Percentiles rank a stretch among this genome's conserved stretches.
Evolutionary conservation across 2,329 filamentous ascomycete species (phyloP).

Genomic region (Cercospora sp.): DNA sequence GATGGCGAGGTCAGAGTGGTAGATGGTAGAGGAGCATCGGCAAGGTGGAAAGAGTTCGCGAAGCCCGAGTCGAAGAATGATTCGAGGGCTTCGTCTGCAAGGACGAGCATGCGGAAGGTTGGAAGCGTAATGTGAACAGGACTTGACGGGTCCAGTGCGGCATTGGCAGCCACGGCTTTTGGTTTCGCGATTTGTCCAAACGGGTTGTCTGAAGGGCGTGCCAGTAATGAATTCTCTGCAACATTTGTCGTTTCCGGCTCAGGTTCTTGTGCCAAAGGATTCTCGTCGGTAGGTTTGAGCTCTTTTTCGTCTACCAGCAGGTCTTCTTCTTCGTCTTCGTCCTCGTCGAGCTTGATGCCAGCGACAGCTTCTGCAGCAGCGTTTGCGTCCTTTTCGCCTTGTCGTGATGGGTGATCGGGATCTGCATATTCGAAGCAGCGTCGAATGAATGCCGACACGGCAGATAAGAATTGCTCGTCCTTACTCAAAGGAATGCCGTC

Average conservation of each 20-base stretch:
- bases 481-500: slow-evolving; percentile 49
- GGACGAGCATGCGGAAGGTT: slow-evolving; percentile 97
- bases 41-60: slow-evolving; percentile 86
- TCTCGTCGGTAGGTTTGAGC: slow-evolving; percentile 28
- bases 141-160: slow-evolving; percentile 86
- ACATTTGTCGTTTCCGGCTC: slow-evolving; percentile 9
- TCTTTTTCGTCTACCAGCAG: slow-evolving; percentile 55
- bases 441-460: slow-evolving; percentile 92
- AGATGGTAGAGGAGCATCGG: slow-evolving; percentile 60
- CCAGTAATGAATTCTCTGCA: slow-evolving; percentile 31
- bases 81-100: slow-evolving; percentile 92
- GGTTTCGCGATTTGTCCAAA: slow-evolving; percentile 46
- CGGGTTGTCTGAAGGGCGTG: slow-evolving; percentile 35
- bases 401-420: slow-evolving; percentile 61
- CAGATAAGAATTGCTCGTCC: slow-evolving; percentile 87
- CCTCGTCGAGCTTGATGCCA: slow-evolving; percentile 75
- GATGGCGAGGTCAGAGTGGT: slow-evolving; percentile 58
- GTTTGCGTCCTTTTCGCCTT: slow-evolving; percentile 39
- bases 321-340: slow-evolving; percentile 61
- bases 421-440: slow-evolving; percentile 98
- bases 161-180: slow-evolving; percentile 77
- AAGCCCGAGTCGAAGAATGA: slow-evolving; percentile 98
- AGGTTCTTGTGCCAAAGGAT: slow-evolving; percentile 4
- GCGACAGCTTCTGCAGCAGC: slow-evolving; percentile 46
- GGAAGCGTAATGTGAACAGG: slow-evolving; percentile 94